A percentile compares a stretch with the other conserved stretches of the same genome.
phyloP scores from a whole-genome alignment of 2,329 filamentous ascomycete species.

The Neofusicoccum ribis region DNA sequence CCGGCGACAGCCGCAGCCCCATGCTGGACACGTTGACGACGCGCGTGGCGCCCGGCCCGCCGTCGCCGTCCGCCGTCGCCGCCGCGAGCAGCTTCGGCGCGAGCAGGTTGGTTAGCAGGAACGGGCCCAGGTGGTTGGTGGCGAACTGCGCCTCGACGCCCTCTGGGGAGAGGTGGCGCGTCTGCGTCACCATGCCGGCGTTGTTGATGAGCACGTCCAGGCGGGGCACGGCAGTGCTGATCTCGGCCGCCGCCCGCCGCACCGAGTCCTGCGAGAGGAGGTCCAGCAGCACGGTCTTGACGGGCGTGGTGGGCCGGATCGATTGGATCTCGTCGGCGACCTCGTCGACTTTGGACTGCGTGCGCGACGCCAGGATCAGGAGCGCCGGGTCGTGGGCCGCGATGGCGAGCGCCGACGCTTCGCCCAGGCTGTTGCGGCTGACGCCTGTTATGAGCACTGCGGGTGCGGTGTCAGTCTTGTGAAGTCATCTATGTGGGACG shows the following conservation, averaged over 20 bases:
- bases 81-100: slow-evolving; percentile 42
- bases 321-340: slow-evolving; percentile 39
- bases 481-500: background rate
- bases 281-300: slow-evolving; percentile 35
- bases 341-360: slow-evolving; percentile 40
- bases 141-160: slow-evolving; percentile 50
- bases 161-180: slow-evolving; percentile 34
- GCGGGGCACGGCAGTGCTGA: slow-evolving; percentile 28
- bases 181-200: slow-evolving; percentile 37
- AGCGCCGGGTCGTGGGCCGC: slow-evolving; percentile 31
- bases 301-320: slow-evolving; percentile 35
- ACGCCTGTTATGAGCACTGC: slow-evolving; percentile 28
- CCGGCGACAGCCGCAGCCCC: slow-evolving; percentile 22
- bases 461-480: background rate
- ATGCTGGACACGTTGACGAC: slow-evolving; percentile 32
- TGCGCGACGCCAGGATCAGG: slow-evolving; percentile 45
- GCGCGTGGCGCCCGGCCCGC: slow-evolving; percentile 23
- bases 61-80: slow-evolving; percentile 13
- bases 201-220: slow-evolving; percentile 49
- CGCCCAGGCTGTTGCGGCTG: slow-evolving; percentile 32
- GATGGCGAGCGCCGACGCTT: slow-evolving; percentile 31
- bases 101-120: slow-evolving; percentile 46
- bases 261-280: slow-evolving; percentile 38
- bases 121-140: slow-evolving; percentile 49
- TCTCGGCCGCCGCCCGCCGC: slow-evolving; percentile 36